Evolutionary conservation across 176 grass and related monocot genomes (phyloP).

Genomic region (Neostapfia colusana): DNA sequence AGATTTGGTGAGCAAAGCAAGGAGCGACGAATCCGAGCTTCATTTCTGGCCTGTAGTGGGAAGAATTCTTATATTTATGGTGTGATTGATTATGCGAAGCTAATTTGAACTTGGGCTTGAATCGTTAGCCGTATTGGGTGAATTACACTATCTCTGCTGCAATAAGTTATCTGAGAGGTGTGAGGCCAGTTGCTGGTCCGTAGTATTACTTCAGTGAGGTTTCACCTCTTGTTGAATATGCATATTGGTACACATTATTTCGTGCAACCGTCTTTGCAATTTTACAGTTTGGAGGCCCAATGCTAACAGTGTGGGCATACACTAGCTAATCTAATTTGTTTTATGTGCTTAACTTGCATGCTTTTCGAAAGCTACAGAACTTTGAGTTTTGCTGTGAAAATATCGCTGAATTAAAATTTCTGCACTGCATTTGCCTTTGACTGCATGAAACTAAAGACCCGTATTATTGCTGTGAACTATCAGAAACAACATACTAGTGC

Average conservation of each 20-base stretch:
- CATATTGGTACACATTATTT: not conserved
- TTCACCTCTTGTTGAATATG: not conserved
- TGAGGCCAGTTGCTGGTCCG: not conserved
- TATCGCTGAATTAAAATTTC: not conserved
- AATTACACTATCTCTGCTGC: not conserved
- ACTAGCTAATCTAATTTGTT: not conserved
- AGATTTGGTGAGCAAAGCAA: not conserved
- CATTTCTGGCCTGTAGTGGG: not conserved
- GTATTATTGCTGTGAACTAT: not conserved
- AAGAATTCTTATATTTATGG: not conserved
- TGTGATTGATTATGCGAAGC: not conserved
- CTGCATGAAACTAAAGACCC: not conserved
- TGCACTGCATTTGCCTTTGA: not conserved
- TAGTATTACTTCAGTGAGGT: not conserved
- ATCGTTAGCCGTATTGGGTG: not conserved
- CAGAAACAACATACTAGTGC: not conserved
- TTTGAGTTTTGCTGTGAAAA: not conserved
- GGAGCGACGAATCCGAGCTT: not conserved
- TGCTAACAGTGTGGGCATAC: not conserved
- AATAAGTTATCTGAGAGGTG: not conserved
- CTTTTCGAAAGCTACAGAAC: not conserved
- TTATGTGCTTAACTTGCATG: constrained; percentile 2
- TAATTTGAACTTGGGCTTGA: not conserved
- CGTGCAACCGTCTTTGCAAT: not conserved
- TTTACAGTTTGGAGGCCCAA: not conserved